These are phyloP conservation scores for Penicillium brevicompactum DNA, from an alignment of 2,329 filamentous ascomycete species.

Conservation along the genomic window DNA sequence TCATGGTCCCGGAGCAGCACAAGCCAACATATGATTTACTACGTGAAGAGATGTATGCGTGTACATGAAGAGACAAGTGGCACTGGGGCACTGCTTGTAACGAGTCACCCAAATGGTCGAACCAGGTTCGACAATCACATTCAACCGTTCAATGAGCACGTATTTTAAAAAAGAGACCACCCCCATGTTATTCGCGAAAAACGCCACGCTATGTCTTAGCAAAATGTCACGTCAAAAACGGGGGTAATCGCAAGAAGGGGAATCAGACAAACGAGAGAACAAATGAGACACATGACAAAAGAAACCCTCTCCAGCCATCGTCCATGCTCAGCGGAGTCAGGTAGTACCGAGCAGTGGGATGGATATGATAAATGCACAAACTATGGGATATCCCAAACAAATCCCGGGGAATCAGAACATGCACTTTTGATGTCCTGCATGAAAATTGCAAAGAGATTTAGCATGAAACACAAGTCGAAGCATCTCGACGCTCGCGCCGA, in stretches of 20 bases:
- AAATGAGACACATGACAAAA: slow-evolving; percentile 5
- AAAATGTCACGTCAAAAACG: slow-evolving; percentile 16
- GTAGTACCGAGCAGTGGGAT: not conserved
- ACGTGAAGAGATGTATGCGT: not conserved
- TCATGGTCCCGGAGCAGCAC: no score
- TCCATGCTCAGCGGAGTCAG: not conserved
- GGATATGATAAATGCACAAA: not conserved
- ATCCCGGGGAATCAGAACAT: slow-evolving; percentile 4
- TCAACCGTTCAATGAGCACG: not conserved
- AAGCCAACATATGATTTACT: not conserved
- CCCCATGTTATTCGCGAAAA: slow-evolving; percentile 20
- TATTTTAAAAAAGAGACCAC: slow-evolving; percentile 8
- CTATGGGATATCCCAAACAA: not conserved
- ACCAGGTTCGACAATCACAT: not conserved
- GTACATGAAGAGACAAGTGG: not conserved
- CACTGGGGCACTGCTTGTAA: not conserved
- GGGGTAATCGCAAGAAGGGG: slow-evolving; percentile 26
- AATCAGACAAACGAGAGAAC: slow-evolving; percentile 1
- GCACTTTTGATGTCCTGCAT: slow-evolving; percentile 8
- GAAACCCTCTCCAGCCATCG: not conserved
- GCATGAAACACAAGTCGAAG: not conserved
- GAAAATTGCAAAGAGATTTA: not conserved
- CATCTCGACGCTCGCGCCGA: not conserved
- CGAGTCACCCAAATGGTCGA: not conserved
- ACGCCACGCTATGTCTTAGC: slow-evolving; percentile 25